Base-by-base conservation (phyloP, 2,329 filamentous ascomycete species). In the Ilyonectria mors-panacis region DNA sequence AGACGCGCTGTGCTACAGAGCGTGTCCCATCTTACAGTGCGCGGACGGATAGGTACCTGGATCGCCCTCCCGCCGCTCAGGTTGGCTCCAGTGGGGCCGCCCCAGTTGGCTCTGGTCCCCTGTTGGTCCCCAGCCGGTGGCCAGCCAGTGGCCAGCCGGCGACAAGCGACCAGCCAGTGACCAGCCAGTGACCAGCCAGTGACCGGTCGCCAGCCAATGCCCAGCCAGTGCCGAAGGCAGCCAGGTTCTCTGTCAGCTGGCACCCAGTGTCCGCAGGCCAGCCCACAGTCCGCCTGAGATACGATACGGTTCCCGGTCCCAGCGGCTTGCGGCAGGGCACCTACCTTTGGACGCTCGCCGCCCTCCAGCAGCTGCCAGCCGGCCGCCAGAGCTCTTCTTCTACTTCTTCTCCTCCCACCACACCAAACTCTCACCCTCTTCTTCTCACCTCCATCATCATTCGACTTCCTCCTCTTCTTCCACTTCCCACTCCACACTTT, bases 241-340 rank as follows among this genome's bases (percentile, higher is more conserved):
- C 65, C 69, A 69, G 66, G 68, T 68, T 59, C 72, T 61, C 68
- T 72, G 68, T 74, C 72, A 74, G 66, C 72, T 74, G 70, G 72
- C 63, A 68, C 64, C 42, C 50, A 66, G 72, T 65, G 66, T 62
- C 42, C 50, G 51, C n/a, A 15, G 5, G 26, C 26, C 26, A 26
- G 26, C 26, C 26, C 26, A 26, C 26, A 51, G 28, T 13, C 48
- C 48, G 48, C 48, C 28, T 51, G 48, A n/a, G 35, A 55, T 62
- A 56, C 50, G 51, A 26, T 26, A 26, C 26, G 26, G 59, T 42
- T 62, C 59, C 44, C n/a, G 42, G 50, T 62, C 23, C 59, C 51
- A 62, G 53, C 59, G 37, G 51, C 39, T 61, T 37, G 48, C 50
- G 35, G 42, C 57, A 59, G 48, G 39, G 48, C 59, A 48, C 53